Base-by-base conservation (phyloP, 169 alveolate species). In the Besnoitia besnoiti region DNA sequence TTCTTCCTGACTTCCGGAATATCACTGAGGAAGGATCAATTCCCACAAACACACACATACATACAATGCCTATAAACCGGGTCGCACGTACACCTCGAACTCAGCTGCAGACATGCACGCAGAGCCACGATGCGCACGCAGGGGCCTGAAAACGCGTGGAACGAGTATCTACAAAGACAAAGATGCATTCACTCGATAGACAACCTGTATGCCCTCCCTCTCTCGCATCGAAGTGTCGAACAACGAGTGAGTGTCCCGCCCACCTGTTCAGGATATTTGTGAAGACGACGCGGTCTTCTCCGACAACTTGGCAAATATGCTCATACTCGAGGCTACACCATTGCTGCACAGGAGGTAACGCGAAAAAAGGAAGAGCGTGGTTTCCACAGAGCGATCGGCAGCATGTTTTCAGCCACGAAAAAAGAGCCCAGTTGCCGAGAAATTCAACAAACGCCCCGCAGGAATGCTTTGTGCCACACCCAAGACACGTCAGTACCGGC, bases 291-390 rank as follows among this genome's bases (percentile, higher is more conserved):
- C 90, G 77, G 76, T 79, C 75, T 62, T 89, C 94, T 35, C 87
- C 90, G 30, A 94, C 94, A 30, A 75, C 88, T 47, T 94, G 90
- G 89, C 96, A 91, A 85, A 94, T 94, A 89, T 94, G 96, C 67
- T 76, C 77, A 85, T 94, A 94, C 91, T 94, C 96, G 12, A 91
- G 91, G 50, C 75, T 82, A 55, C 96, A 91, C 96, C 96, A 94
- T 33, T 89, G 92, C 91, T 94, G 91, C 35, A 37, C 73, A 55
- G n/a, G n/a, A 12, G 39, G n/a, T 35, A 12, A 33, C 82, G 33
- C 19, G 24, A 33, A 33, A 10, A 73, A 44, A 42, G 12, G 47
- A 1, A 37, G n/a, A n/a, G 46, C 44, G 46, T 19, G 24, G n/a
- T n/a, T 8, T 2, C 14, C 82, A 19, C 46, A 7, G 19, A 7